These are phyloP conservation scores for Dipteronia dyeriana DNA, from an alignment of 345 rosid species.

Conservation along the genomic window DNA sequence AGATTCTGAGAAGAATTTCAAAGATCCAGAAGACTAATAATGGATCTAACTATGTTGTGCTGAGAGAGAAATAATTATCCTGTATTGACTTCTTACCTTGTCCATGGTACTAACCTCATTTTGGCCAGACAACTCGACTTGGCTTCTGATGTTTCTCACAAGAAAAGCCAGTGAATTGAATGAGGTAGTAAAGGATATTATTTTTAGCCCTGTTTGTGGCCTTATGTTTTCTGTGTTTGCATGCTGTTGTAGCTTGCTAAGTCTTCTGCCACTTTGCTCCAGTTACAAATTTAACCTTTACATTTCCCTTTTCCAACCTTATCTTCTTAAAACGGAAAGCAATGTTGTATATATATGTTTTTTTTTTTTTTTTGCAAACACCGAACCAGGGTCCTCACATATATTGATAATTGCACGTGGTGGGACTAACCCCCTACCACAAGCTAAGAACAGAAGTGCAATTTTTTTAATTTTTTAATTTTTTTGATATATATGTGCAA, in stretches of 20 bases:
- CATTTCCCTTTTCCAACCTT: neutral
- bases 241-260: neutral
- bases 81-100: neutral
- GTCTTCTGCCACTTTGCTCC: neutral
- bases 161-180: neutral
- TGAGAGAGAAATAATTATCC: constrained; percentile 56
- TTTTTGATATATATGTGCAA: too few relatives aligned
- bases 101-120: neutral
- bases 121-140: neutral
- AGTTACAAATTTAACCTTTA: neutral
- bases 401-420: too few relatives aligned
- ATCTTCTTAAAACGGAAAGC: neutral
- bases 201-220: neutral
- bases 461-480: too few relatives aligned
- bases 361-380: too few relatives aligned
- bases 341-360: too few relatives aligned
- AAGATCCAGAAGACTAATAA: constrained; percentile 82
- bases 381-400: too few relatives aligned
- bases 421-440: too few relatives aligned
- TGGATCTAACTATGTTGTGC: constrained; percentile 67
- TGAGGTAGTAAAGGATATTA: neutral
- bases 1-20: constrained; percentile 75
- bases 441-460: too few relatives aligned
- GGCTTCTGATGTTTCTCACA: neutral
- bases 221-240: neutral